Conservation (phyloP, 768 basidiomycete species). For the Mycena metata region DNA sequence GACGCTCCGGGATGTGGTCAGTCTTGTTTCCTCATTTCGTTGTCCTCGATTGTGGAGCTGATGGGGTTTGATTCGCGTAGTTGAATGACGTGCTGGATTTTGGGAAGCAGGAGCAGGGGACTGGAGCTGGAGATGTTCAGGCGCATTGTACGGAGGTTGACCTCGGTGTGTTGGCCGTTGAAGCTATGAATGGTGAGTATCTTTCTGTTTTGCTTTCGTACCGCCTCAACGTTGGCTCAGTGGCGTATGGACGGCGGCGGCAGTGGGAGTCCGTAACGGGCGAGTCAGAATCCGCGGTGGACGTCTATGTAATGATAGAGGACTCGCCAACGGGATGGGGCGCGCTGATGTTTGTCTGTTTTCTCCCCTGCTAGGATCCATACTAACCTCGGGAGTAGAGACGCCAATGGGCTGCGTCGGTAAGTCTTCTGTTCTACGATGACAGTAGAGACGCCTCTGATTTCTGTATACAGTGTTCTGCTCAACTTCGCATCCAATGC, state of each 20-base stretch:
- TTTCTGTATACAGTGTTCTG: slow-evolving; percentile 4
- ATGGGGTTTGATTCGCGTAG: background rate
- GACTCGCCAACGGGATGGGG: slow-evolving; percentile 25
- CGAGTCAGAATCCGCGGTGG: slow-evolving; percentile 10
- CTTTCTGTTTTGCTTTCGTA: background rate
- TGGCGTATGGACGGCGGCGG: slow-evolving; percentile 24
- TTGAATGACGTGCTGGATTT: slow-evolving; percentile 26
- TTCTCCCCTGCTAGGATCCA: background rate
- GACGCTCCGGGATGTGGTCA: slow-evolving; percentile 22
- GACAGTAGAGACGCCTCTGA: background rate
- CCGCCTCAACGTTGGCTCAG: background rate
- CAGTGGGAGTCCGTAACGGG: slow-evolving; percentile 23
- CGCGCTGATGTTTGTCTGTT: slow-evolving; percentile 6
- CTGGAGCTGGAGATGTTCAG: slow-evolving; percentile 10
- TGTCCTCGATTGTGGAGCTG: no score
- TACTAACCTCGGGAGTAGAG: slow-evolving; percentile 6
- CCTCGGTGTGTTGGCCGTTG: slow-evolving; percentile 17
- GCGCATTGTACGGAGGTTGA: slow-evolving; percentile 19
- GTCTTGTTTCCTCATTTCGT: background rate
- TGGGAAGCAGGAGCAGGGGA: slow-evolving; percentile 22
- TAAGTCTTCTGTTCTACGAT: background rate
- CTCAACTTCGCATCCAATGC: slow-evolving; percentile 27
- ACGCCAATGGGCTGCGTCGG: slow-evolving; percentile 24
- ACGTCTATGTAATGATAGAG: slow-evolving; percentile 20
- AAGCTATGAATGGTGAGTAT: slow-evolving; percentile 13